Evolutionary conservation across 257 asterid species (phyloP).

Genomic region (Fraxinus cuspidata): DNA sequence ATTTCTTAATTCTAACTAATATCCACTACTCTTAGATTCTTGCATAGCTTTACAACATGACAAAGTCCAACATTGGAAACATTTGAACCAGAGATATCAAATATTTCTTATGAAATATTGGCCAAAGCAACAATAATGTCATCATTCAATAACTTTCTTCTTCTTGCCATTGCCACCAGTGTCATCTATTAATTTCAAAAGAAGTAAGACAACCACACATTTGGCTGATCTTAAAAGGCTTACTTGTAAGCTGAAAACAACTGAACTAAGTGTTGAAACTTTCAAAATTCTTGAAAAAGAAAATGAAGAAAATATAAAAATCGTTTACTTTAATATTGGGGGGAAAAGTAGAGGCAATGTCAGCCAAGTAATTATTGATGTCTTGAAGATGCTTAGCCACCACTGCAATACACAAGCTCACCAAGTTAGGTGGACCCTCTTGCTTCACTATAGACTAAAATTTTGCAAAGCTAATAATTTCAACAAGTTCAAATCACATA

Average conservation of each 20-base stretch:
- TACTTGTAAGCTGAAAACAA: neutral
- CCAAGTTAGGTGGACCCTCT: slow-evolving; percentile 63
- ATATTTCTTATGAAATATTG: slow-evolving; percentile 74
- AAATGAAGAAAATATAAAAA: neutral
- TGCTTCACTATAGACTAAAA: slow-evolving; percentile 36
- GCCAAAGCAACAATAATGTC: slow-evolving; percentile 62
- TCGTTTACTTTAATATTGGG: slow-evolving; percentile 63
- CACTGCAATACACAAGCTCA: slow-evolving; percentile 80
- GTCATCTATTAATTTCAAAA: slow-evolving; percentile 47
- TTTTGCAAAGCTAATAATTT: slow-evolving; percentile 39
- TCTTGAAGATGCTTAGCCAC: slow-evolving; percentile 85
- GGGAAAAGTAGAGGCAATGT: slow-evolving; percentile 61
- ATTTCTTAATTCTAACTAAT: slow-evolving; percentile 53
- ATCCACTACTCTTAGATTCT: slow-evolving; percentile 64
- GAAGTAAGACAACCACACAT: neutral
- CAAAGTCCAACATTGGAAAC: slow-evolving; percentile 75
- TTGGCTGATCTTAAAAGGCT: neutral
- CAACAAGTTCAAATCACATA: slow-evolving; percentile 20
- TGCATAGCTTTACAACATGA: slow-evolving; percentile 54
- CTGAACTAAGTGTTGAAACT: neutral
- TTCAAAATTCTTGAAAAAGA: neutral
- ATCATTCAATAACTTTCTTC: slow-evolving; percentile 78
- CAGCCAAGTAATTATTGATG: slow-evolving; percentile 68
- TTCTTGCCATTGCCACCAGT: slow-evolving; percentile 80
- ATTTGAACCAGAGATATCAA: slow-evolving; percentile 79